Evolutionary conservation across 257 asterid species (phyloP).

Genomic region (Solanum rostratum): DNA sequence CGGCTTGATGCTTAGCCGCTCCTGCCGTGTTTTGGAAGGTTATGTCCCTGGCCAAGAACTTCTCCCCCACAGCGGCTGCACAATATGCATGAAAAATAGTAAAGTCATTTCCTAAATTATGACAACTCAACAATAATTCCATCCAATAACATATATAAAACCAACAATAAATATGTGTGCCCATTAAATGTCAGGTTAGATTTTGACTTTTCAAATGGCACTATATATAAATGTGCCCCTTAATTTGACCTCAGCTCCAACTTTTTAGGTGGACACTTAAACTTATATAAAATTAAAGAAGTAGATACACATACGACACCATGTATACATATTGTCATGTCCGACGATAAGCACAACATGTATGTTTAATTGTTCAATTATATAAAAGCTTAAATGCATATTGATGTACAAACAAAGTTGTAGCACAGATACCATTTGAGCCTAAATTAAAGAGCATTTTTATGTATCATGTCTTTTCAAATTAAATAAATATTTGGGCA

Average conservation of each 20-base stretch:
- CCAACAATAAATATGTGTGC: background rate
- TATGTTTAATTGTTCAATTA: too few relatives aligned
- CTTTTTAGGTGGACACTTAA: too few relatives aligned
- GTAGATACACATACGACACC: too few relatives aligned
- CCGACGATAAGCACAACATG: too few relatives aligned
- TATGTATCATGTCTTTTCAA: background rate
- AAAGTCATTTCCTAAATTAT: background rate
- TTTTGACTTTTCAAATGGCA: background rate
- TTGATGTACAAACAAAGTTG: too few relatives aligned
- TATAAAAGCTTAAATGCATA: too few relatives aligned
- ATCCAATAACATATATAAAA: background rate
- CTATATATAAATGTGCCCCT: too few relatives aligned
- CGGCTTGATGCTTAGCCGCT: constrained; percentile 54
- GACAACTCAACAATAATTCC: background rate
- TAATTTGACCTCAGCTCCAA: too few relatives aligned
- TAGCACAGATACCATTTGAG: too few relatives aligned
- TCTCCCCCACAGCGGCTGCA: constrained; percentile 52
- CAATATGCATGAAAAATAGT: background rate
- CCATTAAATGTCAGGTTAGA: background rate
- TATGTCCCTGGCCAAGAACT: constrained; percentile 51
- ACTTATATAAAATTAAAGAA: too few relatives aligned
- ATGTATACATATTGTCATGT: too few relatives aligned
- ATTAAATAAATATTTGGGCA: background rate
- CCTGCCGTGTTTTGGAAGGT: constrained; percentile 68
- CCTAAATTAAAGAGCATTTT: too few relatives aligned